phyloP scores from a whole-genome alignment of 1,284 basidiomycete species.

The Ganoderma multipileum region DNA sequence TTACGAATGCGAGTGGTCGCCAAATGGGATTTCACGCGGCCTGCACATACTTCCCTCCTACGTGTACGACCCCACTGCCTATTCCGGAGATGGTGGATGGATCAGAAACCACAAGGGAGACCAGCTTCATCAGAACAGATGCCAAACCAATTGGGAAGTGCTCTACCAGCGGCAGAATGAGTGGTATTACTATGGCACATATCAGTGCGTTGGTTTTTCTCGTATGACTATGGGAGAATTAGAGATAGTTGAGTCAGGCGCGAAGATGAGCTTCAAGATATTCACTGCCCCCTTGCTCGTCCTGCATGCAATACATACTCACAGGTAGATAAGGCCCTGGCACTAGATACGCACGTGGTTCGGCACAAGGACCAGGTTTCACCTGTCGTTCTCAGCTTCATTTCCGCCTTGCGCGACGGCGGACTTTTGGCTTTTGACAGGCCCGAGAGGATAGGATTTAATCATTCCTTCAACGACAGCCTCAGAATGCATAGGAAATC shows the following conservation, averaged over 20 bases:
- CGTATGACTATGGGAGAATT: neutral
- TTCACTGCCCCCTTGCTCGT: neutral
- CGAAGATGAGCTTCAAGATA: neutral
- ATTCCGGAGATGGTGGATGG: constrained; percentile 4
- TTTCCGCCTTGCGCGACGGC: constrained; percentile 2
- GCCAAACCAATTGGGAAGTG: constrained; percentile 4
- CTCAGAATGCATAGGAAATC: constrained; percentile 8
- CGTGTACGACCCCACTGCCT: constrained; percentile 13
- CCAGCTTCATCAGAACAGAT: neutral
- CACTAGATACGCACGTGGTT: neutral
- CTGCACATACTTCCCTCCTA: constrained; percentile 6
- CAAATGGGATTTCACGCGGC: neutral
- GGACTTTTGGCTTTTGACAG: constrained; percentile 11
- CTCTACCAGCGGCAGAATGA: neutral
- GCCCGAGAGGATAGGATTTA: constrained; percentile 14
- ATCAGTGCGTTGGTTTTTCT: constrained; percentile 1
- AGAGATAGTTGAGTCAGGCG: neutral
- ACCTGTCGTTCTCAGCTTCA: constrained; percentile 16
- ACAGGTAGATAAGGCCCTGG: neutral
- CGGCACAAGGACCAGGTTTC: constrained; percentile 9
- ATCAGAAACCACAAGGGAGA: neutral
- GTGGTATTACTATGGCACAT: constrained; percentile 25
- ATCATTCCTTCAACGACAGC: neutral
- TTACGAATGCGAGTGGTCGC: constrained; percentile 7
- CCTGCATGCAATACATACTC: neutral